Evolutionary conservation across 306 rosid genomes (phyloP).

Genomic region (Fragaria nilgerrensis): DNA sequence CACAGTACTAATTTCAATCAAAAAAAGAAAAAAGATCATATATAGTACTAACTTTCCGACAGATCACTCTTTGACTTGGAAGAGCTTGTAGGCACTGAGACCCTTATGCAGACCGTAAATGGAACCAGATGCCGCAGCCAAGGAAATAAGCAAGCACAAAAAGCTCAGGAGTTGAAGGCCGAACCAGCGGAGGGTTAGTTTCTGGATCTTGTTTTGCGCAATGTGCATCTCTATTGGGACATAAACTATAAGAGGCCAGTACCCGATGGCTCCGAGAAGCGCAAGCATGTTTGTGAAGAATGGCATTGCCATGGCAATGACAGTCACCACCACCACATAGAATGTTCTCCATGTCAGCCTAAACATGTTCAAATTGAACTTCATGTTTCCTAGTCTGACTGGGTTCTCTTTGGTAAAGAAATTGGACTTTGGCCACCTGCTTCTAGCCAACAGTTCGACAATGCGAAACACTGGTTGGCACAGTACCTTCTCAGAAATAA

Average conservation of each 20-base stretch:
- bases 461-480: conserved; percentile 39
- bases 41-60: background rate
- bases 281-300: conserved; percentile 57
- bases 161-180: conserved; percentile 42
- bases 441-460: conserved; percentile 37
- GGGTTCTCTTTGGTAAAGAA: conserved; percentile 33
- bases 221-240: conserved; percentile 63
- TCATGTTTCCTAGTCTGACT: conserved; percentile 23
- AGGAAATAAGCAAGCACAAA: conserved; percentile 39
- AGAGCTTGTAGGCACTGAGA: conserved; percentile 40
- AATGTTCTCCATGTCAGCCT: conserved; percentile 53
- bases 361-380: conserved; percentile 38
- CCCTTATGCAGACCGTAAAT: conserved; percentile 39
- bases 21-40: background rate
- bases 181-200: conserved; percentile 36
- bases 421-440: conserved; percentile 42
- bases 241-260: conserved; percentile 57
- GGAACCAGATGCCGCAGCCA: conserved; percentile 46
- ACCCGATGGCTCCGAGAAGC: conserved; percentile 55
- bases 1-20: too few relatives aligned
- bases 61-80: conserved; percentile 34
- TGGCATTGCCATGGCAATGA: conserved; percentile 50
- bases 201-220: conserved; percentile 34
- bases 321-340: conserved; percentile 30
- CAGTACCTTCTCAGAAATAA: conserved; percentile 32